Evolutionary conservation across 2,329 filamentous ascomycete genomes (phyloP), one percentile per base, ranked within the genome.

Genomic region (Sclerotinia sclerotiorum): DNA sequence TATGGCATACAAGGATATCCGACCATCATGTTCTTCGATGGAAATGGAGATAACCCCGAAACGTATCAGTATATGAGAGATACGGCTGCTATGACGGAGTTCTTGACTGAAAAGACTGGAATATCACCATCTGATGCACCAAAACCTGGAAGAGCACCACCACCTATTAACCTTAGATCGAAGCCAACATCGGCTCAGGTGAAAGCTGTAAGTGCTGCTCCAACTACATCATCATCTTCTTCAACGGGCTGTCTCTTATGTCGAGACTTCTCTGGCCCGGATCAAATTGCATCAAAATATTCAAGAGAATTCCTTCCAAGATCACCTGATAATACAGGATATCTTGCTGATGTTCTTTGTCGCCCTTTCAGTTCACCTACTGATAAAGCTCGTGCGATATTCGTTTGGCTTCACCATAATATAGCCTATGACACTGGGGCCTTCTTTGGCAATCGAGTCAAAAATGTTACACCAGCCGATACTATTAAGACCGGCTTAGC

Each of bases 321-420:
- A 24, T 74, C 71, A 7, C 79, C 82, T 21, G 84, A 87, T 56
- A 88, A 90, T 0, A 82, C 95, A 4, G 87, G 85, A 27, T 91
- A 91, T 81, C 84, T 99, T 32, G 93, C 94, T 0, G 85, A 87
- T 64, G 87, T 91, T 64, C 85, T 98, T 27, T 97, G 93, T 68
- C 83, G 84, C 5, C 90, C 91, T 0, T 97, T 98, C 76, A 80
- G 87, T 0, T 97, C 92, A 0, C 81, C 83, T 1, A 97, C 94
- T 0, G 94, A 98, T 79, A 97, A 97, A 81, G 94, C 95, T 2
- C 86, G 95, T 39, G 93, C 88, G 2, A 92, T 99, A 69, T 98
- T 98, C 77, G 92, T 91, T 1, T 99, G 95, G 95, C 88, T 94
- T 52, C 94, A 98, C 79, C 89, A 98, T 79, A 98, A 98, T 74